Conservation (phyloP, 2,329 filamentous ascomycete genomes). For the Colletotrichum sp. region DNA sequence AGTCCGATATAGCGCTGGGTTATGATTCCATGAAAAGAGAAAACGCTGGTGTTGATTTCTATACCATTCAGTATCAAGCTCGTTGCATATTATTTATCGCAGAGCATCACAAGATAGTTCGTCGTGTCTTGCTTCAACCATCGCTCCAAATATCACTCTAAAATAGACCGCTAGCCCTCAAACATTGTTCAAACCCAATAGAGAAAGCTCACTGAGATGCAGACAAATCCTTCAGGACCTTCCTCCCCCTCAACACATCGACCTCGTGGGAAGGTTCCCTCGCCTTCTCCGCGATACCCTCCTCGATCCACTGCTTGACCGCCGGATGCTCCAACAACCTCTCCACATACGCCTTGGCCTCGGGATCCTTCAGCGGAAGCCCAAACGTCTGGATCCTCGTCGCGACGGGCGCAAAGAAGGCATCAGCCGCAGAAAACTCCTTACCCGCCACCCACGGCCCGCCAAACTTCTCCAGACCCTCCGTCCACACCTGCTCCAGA, state of each 20-base stretch:
- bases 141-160: not conserved
- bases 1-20: not conserved
- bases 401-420: slow-evolving; percentile 48
- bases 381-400: slow-evolving; percentile 42
- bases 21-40: not conserved
- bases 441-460: slow-evolving; percentile 45
- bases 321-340: slow-evolving; percentile 36
- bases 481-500: slow-evolving; percentile 39
- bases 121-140: not conserved
- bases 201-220: not conserved
- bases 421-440: slow-evolving; percentile 43
- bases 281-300: slow-evolving; percentile 39
- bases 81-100: not conserved
- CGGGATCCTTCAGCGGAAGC: slow-evolving; percentile 29
- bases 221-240: slow-evolving; percentile 2
- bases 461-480: slow-evolving; percentile 42
- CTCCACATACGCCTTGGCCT: slow-evolving; percentile 36
- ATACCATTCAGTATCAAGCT: not conserved
- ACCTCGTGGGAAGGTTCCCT: slow-evolving; percentile 30
- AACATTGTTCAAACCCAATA: not conserved
- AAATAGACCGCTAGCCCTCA: not conserved
- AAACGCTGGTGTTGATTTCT: not conserved
- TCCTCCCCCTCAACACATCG: slow-evolving; percentile 1
- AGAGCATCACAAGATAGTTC: not conserved
- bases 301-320: slow-evolving; percentile 42